A percentile compares a stretch with the other conserved stretches of the same genome.
Conservation (phyloP, 495 filamentous ascomycete species). For the Penicillium bovifimosum region DNA sequence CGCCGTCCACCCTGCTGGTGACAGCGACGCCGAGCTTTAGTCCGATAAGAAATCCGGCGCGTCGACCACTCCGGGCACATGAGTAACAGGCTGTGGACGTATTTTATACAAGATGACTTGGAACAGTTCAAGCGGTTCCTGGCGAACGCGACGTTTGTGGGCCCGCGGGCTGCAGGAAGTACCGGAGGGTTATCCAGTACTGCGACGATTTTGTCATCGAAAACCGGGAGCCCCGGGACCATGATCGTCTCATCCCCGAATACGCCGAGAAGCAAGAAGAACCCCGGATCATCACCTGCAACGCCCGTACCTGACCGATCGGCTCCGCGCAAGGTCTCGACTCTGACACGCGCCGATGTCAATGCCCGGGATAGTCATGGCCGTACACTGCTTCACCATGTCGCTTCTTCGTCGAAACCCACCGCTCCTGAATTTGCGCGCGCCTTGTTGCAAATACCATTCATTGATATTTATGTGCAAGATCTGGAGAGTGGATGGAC, state of each 20-base stretch:
- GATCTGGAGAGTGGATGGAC: slow-evolving; percentile 96
- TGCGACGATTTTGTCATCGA: slow-evolving; percentile 19
- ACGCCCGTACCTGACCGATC: slow-evolving; percentile 23
- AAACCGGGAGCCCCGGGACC: slow-evolving; percentile 45
- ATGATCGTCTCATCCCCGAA: slow-evolving; percentile 46
- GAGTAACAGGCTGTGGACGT: slow-evolving; percentile 94
- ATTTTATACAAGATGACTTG: slow-evolving; percentile 92
- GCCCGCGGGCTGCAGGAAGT: slow-evolving; percentile 29
- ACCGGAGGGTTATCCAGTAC: slow-evolving; percentile 23
- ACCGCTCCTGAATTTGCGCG: slow-evolving; percentile 66
- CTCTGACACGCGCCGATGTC: slow-evolving; percentile 62
- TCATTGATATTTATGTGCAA: slow-evolving; percentile 78
- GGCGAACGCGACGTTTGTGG: slow-evolving; percentile 51
- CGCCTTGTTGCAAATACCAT: slow-evolving; percentile 71
- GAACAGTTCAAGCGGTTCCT: slow-evolving; percentile 82
- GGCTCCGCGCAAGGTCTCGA: slow-evolving; percentile 11
- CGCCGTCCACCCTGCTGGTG: slow-evolving; percentile 71
- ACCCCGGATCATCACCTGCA: slow-evolving; percentile 26
- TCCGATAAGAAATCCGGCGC: slow-evolving; percentile 54
- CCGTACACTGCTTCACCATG: slow-evolving; percentile 78
- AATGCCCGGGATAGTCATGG: slow-evolving; percentile 77
- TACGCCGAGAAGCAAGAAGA: slow-evolving; percentile 37
- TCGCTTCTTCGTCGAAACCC: slow-evolving; percentile 65
- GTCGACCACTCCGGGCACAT: slow-evolving; percentile 58
- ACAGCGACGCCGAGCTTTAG: slow-evolving; percentile 76